Percentiles rank a stretch among this genome's conserved stretches.
Evolutionary conservation across 1,284 basidiomycete genomes (phyloP).

Genomic region (Heliocybe sulcata): DNA sequence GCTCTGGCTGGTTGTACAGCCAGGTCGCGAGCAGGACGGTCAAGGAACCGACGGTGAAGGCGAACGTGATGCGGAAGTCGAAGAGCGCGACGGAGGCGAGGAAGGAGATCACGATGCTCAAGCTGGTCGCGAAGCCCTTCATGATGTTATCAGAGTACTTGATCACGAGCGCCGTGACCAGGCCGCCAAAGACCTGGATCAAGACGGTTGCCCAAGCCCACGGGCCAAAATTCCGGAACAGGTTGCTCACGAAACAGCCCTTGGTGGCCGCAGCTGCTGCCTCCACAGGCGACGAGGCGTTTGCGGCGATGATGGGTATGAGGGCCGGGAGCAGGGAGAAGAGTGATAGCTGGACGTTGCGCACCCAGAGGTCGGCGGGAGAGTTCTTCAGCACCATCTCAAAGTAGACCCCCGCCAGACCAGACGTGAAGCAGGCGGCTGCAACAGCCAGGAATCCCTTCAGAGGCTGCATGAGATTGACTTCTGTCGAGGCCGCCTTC

Average conservation of each 20-base stretch:
- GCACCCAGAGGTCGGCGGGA: slow-evolving; percentile 67
- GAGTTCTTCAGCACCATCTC: slow-evolving; percentile 76
- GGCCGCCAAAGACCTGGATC: slow-evolving; percentile 85
- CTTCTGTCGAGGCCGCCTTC: slow-evolving; percentile 6
- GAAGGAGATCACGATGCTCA: slow-evolving; percentile 92
- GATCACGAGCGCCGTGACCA: slow-evolving; percentile 85
- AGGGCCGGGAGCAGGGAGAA: slow-evolving; percentile 75
- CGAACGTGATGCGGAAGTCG: slow-evolving; percentile 78
- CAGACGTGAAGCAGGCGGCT: slow-evolving; percentile 72
- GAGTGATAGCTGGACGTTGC: slow-evolving; percentile 73
- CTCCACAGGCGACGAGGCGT: background rate
- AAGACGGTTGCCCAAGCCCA: slow-evolving; percentile 91
- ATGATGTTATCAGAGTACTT: slow-evolving; percentile 86
- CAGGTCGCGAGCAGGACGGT: slow-evolving; percentile 85
- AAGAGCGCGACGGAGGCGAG: slow-evolving; percentile 85
- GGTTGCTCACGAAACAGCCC: slow-evolving; percentile 24
- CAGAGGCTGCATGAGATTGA: slow-evolving; percentile 55
- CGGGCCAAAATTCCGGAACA: slow-evolving; percentile 76
- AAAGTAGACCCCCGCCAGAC: slow-evolving; percentile 79
- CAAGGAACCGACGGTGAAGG: slow-evolving; percentile 77
- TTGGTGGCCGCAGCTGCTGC: background rate
- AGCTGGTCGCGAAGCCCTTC: slow-evolving; percentile 91
- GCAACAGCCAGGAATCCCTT: slow-evolving; percentile 63
- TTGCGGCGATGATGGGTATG: slow-evolving; percentile 51
- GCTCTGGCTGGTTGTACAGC: slow-evolving; percentile 67